Conservation (phyloP, 495 filamentous ascomycete species). For the Penicillium odoratum region DNA sequence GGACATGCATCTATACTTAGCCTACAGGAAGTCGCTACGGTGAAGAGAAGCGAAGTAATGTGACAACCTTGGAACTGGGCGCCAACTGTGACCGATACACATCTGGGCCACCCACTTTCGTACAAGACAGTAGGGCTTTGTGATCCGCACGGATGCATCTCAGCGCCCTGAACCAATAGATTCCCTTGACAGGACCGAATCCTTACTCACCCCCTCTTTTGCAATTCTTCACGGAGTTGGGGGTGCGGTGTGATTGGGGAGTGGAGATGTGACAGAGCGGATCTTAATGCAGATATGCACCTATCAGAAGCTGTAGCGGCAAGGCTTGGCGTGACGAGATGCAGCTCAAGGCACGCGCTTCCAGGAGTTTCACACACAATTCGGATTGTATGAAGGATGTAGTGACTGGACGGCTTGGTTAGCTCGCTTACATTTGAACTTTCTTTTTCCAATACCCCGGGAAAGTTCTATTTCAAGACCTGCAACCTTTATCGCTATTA, state of each 20-base stretch:
- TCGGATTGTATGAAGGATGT: conserved; percentile 9
- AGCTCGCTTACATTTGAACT: neutral
- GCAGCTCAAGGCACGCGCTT: conserved; percentile 27
- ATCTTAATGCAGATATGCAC: conserved; percentile 17
- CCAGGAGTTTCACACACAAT: conserved; percentile 20
- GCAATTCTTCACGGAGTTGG: conserved; percentile 19
- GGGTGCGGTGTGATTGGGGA: conserved; percentile 25
- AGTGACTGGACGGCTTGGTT: conserved; percentile 1
- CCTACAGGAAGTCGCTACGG: neutral
- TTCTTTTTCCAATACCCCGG: neutral
- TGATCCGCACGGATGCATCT: conserved; percentile 27
- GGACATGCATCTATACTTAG: conserved; percentile 32
- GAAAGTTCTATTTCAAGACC: too few species aligned
- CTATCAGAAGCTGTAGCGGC: conserved; percentile 20
- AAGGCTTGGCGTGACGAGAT: conserved; percentile 30
- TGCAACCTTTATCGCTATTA: neutral
- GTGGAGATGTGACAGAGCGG: conserved; percentile 27
- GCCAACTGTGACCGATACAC: conserved; percentile 20
- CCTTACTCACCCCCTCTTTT: conserved; percentile 15
- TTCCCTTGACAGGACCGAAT: neutral
- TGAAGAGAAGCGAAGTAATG: conserved; percentile 4
- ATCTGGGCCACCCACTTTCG: neutral
- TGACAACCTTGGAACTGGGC: conserved; percentile 12
- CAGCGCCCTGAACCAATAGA: conserved; percentile 21
- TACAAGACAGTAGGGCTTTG: conserved; percentile 9